These are phyloP conservation scores for Carex kokanica DNA, from an alignment of 176 grass and related monocot genomes.

Conservation along the genomic window DNA sequence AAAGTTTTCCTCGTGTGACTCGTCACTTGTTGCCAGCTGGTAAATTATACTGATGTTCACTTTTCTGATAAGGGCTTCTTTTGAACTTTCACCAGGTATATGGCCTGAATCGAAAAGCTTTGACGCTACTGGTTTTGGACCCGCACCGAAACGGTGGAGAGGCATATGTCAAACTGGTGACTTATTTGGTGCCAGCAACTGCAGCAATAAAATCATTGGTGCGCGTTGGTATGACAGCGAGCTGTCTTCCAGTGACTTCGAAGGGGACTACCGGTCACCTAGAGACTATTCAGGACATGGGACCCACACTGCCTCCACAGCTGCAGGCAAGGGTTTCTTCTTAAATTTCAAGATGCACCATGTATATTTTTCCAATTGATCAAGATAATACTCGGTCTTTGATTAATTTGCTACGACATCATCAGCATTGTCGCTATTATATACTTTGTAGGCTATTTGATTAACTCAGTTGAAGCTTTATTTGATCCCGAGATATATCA, in stretches of 20 bases:
- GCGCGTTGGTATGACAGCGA: conserved; percentile 38
- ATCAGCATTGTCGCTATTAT: not conserved
- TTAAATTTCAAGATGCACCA: not conserved
- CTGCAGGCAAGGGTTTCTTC: conserved; percentile 28
- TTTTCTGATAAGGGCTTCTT: no score
- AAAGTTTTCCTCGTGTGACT: not conserved
- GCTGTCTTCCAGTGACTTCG: not conserved
- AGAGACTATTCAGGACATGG: conserved; percentile 29
- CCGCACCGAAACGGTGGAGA: conserved; percentile 36
- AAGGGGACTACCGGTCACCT: conserved; percentile 31
- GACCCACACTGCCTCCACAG: conserved; percentile 46
- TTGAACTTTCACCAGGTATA: conserved; percentile 28
- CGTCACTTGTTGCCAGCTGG: no score
- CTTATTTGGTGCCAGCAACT: conserved; percentile 27
- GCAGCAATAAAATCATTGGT: conserved; percentile 61
- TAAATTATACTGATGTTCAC: no score
- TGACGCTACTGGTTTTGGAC: conserved; percentile 30
- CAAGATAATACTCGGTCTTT: not conserved
- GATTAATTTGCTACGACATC: not conserved
- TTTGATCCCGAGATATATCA: not conserved
- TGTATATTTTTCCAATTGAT: not conserved
- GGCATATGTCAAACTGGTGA: conserved; percentile 38
- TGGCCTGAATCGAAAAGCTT: conserved; percentile 77
- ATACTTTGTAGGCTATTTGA: not conserved
- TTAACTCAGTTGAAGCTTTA: not conserved